phyloP scores from a whole-genome alignment of 257 asterid species.

The Solanum lycopersicoides region DNA sequence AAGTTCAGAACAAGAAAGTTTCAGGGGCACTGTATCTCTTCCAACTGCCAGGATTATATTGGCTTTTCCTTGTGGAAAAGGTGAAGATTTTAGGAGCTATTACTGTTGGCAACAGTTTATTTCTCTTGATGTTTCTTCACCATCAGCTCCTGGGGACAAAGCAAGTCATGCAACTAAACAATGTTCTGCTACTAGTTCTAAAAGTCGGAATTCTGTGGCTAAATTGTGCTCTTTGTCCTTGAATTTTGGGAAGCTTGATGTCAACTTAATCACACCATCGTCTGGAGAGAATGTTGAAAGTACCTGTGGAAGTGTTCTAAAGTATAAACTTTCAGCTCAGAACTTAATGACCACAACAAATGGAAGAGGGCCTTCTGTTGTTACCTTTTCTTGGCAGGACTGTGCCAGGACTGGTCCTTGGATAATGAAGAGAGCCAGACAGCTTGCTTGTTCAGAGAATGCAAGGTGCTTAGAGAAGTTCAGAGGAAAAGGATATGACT shows the following conservation, averaged over 20 bases:
- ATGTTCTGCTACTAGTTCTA: constrained; percentile 25
- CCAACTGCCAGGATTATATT: constrained; percentile 71
- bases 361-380: constrained; percentile 34
- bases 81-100: constrained; percentile 31
- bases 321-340: constrained; percentile 36
- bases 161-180: constrained; percentile 26
- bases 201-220: constrained; percentile 21
- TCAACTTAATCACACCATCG: constrained; percentile 41
- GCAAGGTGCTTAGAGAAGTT: constrained; percentile 36
- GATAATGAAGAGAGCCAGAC: constrained; percentile 75
- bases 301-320: constrained; percentile 19
- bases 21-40: constrained; percentile 51
- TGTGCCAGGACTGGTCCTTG: constrained; percentile 65
- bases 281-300: constrained; percentile 24
- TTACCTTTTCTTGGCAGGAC: constrained; percentile 75
- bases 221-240: constrained; percentile 53
- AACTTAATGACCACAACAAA: constrained; percentile 43
- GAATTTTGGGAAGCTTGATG: constrained; percentile 41
- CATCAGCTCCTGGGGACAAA: constrained; percentile 22
- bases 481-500: constrained; percentile 54
- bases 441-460: constrained; percentile 66
- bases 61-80: constrained; percentile 47
- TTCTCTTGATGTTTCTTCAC: constrained; percentile 55
- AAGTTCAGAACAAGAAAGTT: constrained; percentile 19
- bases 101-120: constrained; percentile 59